Base-by-base conservation (phyloP, 2,329 filamentous ascomycete genomes). In the Fusarium succisae region DNA sequence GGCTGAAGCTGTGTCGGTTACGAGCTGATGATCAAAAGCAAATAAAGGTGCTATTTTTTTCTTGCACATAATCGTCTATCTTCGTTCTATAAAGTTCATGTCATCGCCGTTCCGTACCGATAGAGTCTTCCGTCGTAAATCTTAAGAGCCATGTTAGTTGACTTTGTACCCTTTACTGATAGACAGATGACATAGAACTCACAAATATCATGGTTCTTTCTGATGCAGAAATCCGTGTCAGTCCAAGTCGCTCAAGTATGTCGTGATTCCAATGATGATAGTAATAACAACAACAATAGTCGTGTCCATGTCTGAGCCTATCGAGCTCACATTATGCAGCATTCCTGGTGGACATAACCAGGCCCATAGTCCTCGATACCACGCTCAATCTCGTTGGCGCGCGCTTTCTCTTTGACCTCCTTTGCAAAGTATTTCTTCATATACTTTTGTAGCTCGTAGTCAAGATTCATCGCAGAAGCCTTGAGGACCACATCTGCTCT, bases 361-460 rank as follows among this genome's bases (percentile, higher is more conserved):
- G 91, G 89, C 4, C 93, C 93, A 77, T 92, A 94, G 72, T 91
- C 86, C 80, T 95, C 93, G 59, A 91, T 87, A 9, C 92, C 91
- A n/a, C 91, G 89, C 79, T 94, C 93, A 24, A 89, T 87, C 79
- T 96, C 93, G 78, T 96, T 95, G 63, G 92, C 90, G 75, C 84
- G 85, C 70, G 92, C 87, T 79, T 93, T 93, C 76, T 90, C 87
- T 71, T 89, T 91, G 43, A 90, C 87, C 78, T 93, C 92, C 60
- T 88, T 88, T 4, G 92, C 91, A 74, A 97, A 97, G 81, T 94
- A 95, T 66, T 89, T 90, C 76, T 91, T 90, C 68, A 97, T 83
- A 72, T 93, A 96, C 32, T 87, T 89, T 58, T 91, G 89, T 28
- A 94, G 85, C 11, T 92, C 86, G 28, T 84, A 82, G 78, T 97